Conservation (phyloP, 306 rosid genomes). For the Vigna radiata region DNA sequence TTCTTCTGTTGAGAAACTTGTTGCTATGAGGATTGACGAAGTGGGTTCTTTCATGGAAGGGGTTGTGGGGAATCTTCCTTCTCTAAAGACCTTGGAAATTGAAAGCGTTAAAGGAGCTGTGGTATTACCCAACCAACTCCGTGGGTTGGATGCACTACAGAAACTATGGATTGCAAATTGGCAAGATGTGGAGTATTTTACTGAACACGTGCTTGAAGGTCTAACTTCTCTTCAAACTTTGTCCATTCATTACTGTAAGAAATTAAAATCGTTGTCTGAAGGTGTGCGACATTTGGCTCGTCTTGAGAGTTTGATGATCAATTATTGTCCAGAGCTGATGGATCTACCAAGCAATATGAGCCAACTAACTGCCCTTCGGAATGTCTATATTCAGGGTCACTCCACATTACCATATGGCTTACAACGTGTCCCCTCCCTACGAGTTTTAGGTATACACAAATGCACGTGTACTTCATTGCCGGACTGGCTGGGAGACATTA, state of each 20-base stretch:
- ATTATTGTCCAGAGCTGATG: not conserved
- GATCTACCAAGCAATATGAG: not conserved
- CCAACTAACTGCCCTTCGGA: slow-evolving; percentile 7
- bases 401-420: not conserved
- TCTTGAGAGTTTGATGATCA: not conserved
- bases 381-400: too few relatives aligned
- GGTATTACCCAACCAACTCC: not conserved
- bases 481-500: slow-evolving; percentile 10
- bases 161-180: fast-evolving
- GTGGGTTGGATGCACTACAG: not conserved
- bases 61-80: not conserved
- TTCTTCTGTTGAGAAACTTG: too few relatives aligned
- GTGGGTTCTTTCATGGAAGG: not conserved
- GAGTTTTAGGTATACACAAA: fast-evolving
- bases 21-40: not conserved
- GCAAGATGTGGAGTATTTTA: not conserved
- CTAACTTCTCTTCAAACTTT: not conserved
- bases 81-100: not conserved
- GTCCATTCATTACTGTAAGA: fast-evolving
- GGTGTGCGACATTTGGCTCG: not conserved
- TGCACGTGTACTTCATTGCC: not conserved
- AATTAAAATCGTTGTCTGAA: not conserved
- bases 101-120: not conserved
- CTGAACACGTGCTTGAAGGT: slow-evolving; percentile 1
- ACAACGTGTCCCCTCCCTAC: slow-evolving; percentile 25